phyloP scores from a whole-genome alignment of 2,329 filamentous ascomycete genomes.

The Elsinoe ampelina region DNA sequence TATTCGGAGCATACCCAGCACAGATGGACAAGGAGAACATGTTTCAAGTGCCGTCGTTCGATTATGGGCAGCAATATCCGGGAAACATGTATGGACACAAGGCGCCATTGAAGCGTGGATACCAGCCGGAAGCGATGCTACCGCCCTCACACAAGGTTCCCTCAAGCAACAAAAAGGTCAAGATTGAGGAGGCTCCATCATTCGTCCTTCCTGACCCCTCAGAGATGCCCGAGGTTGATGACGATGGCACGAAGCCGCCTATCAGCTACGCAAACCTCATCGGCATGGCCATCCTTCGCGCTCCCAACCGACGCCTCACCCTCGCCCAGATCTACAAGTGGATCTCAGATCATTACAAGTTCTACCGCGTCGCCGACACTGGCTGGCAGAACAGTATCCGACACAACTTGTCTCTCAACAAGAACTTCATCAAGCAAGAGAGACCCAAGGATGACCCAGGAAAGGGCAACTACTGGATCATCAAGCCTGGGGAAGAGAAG shows the following conservation, averaged over 20 bases:
- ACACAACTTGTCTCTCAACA: constrained; percentile 94
- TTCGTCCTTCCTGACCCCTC: constrained; percentile 57
- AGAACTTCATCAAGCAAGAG: constrained; percentile 92
- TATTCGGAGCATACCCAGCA: constrained; percentile 42
- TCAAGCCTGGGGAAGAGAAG: constrained; percentile 79
- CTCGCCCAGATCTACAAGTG: constrained; percentile 97
- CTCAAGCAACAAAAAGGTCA: constrained; percentile 53
- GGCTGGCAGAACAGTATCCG: constrained; percentile 99
- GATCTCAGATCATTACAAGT: constrained; percentile 91
- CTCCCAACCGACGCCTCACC: constrained; percentile 73
- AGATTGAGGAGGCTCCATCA: constrained; percentile 44
- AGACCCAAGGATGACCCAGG: constrained; percentile 93
- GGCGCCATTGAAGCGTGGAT: constrained; percentile 45
- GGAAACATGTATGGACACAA: constrained; percentile 31
- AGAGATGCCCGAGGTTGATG: constrained; percentile 71
- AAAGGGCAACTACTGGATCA: constrained; percentile 96
- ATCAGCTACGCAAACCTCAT: constrained; percentile 94
- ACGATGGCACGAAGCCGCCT: constrained; percentile 80
- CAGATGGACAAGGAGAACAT: constrained; percentile 43
- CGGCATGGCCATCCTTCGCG: constrained; percentile 89
- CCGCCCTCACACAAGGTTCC: constrained; percentile 23
- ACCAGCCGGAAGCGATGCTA: constrained; percentile 5
- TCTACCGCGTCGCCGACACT: constrained; percentile 73
- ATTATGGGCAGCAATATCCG: constrained; percentile 29
- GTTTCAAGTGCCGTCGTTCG: constrained; percentile 29